Percentiles rank a stretch among this genome's conserved stretches.
Conservation (phyloP, 495 filamentous ascomycete genomes). For the Trichoderma erinaceum region DNA sequence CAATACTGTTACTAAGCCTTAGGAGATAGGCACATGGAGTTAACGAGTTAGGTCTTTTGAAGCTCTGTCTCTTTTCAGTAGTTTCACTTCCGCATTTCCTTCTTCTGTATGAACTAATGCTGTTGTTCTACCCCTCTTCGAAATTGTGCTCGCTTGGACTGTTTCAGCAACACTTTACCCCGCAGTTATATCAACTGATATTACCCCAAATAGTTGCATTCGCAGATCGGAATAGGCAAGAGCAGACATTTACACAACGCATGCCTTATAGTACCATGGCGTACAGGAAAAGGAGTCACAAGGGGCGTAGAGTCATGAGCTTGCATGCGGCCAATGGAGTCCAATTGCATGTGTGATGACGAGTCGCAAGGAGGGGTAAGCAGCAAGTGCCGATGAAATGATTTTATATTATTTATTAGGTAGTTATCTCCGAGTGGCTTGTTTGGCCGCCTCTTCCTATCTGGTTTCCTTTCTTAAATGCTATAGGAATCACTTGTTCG, state of each 20-base stretch:
- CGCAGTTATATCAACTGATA: not conserved
- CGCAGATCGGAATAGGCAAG: not conserved
- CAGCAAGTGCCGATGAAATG: not conserved
- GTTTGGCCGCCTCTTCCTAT: too few species aligned
- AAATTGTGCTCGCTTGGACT: not conserved
- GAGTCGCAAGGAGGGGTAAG: not conserved
- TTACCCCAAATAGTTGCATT: not conserved
- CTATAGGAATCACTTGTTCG: not conserved
- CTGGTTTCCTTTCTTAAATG: not conserved
- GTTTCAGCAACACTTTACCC: not conserved
- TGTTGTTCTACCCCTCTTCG: not conserved
- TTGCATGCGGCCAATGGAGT: not conserved
- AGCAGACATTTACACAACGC: too few species aligned
- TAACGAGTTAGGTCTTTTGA: too few species aligned
- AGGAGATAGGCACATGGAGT: too few species aligned
- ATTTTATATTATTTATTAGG: not conserved
- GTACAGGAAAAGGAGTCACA: not conserved
- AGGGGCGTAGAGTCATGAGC: too few species aligned
- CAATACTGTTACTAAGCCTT: too few species aligned
- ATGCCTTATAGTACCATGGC: not conserved
- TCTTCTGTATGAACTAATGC: not conserved
- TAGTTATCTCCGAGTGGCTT: too few species aligned
- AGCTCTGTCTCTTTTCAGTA: too few species aligned
- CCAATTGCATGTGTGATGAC: not conserved
- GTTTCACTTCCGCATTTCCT: too few species aligned